phyloP scores from a whole-genome alignment of 2,329 filamentous ascomycete species.

The Nigrospora oryzae region DNA sequence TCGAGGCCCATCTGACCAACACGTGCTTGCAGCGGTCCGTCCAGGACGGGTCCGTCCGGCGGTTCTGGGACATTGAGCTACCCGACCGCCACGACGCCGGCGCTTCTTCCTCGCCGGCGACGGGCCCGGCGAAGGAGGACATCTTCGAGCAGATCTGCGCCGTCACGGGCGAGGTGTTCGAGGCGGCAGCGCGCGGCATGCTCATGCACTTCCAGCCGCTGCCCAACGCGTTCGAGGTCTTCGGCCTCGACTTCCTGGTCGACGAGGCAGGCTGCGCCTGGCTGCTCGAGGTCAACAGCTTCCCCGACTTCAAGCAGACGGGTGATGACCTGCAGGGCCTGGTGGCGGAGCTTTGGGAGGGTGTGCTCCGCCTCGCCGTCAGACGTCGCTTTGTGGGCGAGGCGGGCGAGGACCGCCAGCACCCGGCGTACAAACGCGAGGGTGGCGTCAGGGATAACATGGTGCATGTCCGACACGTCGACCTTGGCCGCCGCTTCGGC shows the following conservation, averaged over 20 bases:
- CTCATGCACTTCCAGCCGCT: conserved; percentile 86
- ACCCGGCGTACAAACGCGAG: conserved; percentile 11
- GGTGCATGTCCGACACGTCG: conserved; percentile 4
- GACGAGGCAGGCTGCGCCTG: conserved; percentile 56
- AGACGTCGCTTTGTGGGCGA: conserved; percentile 52
- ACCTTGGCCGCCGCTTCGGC: conserved; percentile 1
- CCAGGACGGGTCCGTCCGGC: conserved; percentile 57
- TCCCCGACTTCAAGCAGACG: conserved; percentile 92
- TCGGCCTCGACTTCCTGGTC: conserved; percentile 84
- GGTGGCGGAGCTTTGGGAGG: conserved; percentile 69
- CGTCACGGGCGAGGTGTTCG: conserved; percentile 71
- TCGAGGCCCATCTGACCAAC: conserved; percentile 82
- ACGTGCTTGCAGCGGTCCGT: conserved; percentile 74
- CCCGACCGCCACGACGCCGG: conserved; percentile 1
- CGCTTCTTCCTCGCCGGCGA: background rate
- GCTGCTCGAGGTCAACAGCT: conserved; percentile 89
- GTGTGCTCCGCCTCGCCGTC: conserved; percentile 60
- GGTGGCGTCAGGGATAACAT: conserved; percentile 12
- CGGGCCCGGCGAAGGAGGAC: conserved; percentile 38
- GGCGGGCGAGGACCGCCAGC: conserved; percentile 7
- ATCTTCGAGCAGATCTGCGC: conserved; percentile 68
- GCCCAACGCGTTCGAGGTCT: conserved; percentile 84
- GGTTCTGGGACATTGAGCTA: conserved; percentile 61
- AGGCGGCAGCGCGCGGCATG: conserved; percentile 77
- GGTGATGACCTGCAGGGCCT: conserved; percentile 64